Conservation (phyloP, 139 green algal genomes). For the Zygnema cylindricum region DNA sequence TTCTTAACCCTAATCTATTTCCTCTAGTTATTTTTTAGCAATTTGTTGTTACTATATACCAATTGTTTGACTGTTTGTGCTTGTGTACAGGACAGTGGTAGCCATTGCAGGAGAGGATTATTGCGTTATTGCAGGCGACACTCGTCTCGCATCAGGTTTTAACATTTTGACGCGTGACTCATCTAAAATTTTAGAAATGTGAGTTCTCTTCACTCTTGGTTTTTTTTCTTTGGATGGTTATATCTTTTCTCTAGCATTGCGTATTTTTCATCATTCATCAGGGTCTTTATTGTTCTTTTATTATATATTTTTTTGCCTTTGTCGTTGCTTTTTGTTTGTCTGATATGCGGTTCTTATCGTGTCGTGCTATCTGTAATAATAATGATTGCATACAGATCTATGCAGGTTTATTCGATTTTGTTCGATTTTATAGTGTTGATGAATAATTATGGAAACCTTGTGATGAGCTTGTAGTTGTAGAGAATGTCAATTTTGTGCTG, state of each 20-base stretch:
- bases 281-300: too few relatives aligned
- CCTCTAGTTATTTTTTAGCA: conserved; percentile 10
- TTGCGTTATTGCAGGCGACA: conserved; percentile 92
- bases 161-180: conserved; percentile 88
- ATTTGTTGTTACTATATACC: neutral
- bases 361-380: too few relatives aligned
- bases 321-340: too few relatives aligned
- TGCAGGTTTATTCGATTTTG: too few relatives aligned
- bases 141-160: conserved; percentile 93
- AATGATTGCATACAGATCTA: too few relatives aligned
- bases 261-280: conserved; percentile 31
- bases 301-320: too few relatives aligned
- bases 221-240: neutral
- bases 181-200: conserved; percentile 84
- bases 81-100: conserved; percentile 61
- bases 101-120: conserved; percentile 95
- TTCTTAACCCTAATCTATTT: too few relatives aligned
- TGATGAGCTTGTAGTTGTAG: too few relatives aligned
- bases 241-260: neutral
- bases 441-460: too few relatives aligned
- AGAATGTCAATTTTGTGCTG: too few relatives aligned
- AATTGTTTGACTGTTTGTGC: neutral
- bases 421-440: too few relatives aligned
- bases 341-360: too few relatives aligned
- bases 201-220: neutral